Conservation (phyloP, 1,284 basidiomycete species). For the Melanopsichium pennsylvanicum region DNA sequence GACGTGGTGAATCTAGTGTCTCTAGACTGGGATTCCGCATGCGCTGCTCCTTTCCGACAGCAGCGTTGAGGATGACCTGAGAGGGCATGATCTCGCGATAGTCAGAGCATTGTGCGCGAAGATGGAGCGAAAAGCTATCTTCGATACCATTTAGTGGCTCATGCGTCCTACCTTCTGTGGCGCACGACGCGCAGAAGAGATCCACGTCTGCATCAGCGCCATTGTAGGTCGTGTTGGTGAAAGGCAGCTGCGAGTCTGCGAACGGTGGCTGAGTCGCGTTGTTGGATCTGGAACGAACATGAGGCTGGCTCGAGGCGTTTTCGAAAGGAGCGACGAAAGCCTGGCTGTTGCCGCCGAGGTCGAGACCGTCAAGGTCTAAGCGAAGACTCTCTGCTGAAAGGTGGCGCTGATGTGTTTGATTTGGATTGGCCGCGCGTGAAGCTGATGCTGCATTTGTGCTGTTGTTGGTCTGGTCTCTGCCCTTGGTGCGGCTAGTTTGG, state of each 20-base stretch:
- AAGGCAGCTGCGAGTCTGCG: background rate
- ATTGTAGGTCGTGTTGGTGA: constrained; percentile 1
- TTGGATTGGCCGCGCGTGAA: background rate
- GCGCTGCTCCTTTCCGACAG: constrained; percentile 11
- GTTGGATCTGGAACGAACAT: constrained; percentile 31
- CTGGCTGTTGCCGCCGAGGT: constrained; percentile 46
- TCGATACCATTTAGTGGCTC: constrained; percentile 15
- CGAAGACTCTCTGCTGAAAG: constrained; percentile 39
- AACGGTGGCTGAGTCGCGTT: background rate
- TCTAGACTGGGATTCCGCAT: constrained; percentile 4
- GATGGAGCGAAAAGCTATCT: constrained; percentile 55
- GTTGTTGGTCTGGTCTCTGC: background rate
- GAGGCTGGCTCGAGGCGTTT: background rate
- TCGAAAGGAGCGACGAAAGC: background rate
- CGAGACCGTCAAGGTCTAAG: constrained; percentile 54
- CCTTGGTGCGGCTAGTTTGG: background rate
- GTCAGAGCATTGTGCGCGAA: constrained; percentile 52
- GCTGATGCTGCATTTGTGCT: background rate
- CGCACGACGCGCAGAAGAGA: constrained; percentile 5
- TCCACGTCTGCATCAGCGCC: constrained; percentile 1
- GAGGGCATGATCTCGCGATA: constrained; percentile 51
- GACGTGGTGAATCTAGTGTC: background rate
- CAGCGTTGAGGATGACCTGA: constrained; percentile 36
- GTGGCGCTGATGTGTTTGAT: constrained; percentile 10
- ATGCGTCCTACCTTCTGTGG: background rate